Base-by-base conservation (phyloP, 805 yeast species). In the Candida sanyiensis region DNA sequence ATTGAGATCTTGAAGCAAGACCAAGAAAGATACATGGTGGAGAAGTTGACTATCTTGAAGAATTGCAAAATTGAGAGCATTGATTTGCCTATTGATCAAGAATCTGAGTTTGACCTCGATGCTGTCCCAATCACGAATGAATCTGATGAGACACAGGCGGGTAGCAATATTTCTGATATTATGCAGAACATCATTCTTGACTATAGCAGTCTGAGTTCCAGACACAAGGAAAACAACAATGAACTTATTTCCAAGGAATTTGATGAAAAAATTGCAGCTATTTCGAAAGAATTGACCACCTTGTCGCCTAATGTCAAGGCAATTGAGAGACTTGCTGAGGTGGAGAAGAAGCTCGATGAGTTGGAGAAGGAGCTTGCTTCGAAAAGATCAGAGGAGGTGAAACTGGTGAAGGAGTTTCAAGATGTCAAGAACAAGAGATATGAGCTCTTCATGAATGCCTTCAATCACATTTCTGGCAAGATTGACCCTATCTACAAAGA, bases 281-380 rank as follows among this genome's bases (percentile, higher is more conserved):
- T 61, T 8, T 54, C 59, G 22, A 63, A 62, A 38, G 57, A 52
- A 32, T 43, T 64, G 37, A 50, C 57, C 33, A 34, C 50, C 39
- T 35, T 87, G 51, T 77, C 85, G 23, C 96, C 96, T n/a, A 87
- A 87, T 57, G 67, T 77, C 27, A 83, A 82, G 47, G 96, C 96
- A 0, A 63, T 73, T 22, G 94, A 84, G 37, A 70, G 96, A 50
- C 70, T 86, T 31, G 70, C 66, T 25, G 88, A 83, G 37, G 84
- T 83, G 7, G 79, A 82, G 45, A 65, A 58, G 6, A 75, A 76
- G 47, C 67, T 82, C 25, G 67, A 69, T 7, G 77, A 70, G 7
- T 69, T 80, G 34, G 94, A 83, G 40, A 61, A 66, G 15, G 93
- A 84, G 50, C 77, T 83, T 37, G 69, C 72, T 7, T 61, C 59